These are phyloP conservation scores for Agapanthus africanus DNA, from an alignment of 106 monocot genomes.

Conservation along the genomic window DNA sequence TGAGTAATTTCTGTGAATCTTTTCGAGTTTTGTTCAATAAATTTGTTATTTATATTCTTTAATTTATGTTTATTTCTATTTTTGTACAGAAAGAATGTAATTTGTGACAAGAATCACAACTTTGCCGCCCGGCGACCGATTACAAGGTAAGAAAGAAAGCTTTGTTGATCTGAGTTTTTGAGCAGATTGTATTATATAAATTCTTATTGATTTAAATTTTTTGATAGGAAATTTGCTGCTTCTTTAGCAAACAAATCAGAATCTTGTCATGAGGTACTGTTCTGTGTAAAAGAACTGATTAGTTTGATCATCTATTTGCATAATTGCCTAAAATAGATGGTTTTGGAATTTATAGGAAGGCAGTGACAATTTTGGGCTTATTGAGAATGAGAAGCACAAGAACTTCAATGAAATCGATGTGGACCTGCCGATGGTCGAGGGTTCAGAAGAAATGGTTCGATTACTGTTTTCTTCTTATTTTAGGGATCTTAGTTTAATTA, in stretches of 20 bases:
- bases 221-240: slow-evolving; percentile 61
- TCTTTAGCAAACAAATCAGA: slow-evolving; percentile 44
- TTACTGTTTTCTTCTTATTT: background rate
- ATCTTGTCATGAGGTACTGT: slow-evolving; percentile 36
- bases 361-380: background rate
- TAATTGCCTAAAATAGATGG: background rate
- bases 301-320: background rate
- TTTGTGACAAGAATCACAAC: slow-evolving; percentile 16
- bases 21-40: background rate
- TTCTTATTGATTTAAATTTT: slow-evolving; percentile 4
- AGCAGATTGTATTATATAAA: background rate
- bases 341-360: background rate
- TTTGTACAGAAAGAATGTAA: slow-evolving; percentile 28
- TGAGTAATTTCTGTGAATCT: slow-evolving; percentile 29
- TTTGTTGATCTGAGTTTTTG: background rate
- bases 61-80: background rate
- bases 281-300: background rate
- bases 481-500: background rate
- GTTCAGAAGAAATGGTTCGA: background rate
- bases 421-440: slow-evolving; percentile 10
- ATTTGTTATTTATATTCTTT: background rate
- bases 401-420: slow-evolving; percentile 1
- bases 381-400: background rate
- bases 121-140: slow-evolving; percentile 38
- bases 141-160: slow-evolving; percentile 51